Percentiles rank a stretch among this genome's conserved stretches.
Evolutionary conservation across 495 filamentous ascomycete genomes (phyloP).

Genomic region (Xylona heveae): DNA sequence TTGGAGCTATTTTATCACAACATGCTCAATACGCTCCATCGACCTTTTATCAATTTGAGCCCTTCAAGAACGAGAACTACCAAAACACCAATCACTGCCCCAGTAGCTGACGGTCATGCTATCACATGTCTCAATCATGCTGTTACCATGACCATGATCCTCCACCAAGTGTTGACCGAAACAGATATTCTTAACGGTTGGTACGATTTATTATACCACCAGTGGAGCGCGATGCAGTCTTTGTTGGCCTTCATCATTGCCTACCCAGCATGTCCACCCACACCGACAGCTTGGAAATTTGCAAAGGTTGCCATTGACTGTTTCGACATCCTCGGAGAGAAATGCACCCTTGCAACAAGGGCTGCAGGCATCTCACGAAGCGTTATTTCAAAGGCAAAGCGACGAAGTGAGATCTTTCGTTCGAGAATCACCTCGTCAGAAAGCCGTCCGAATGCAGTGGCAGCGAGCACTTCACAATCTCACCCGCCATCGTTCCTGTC

Average conservation of each 20-base stretch:
- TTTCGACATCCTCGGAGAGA: slow-evolving; percentile 24
- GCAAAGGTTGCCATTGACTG: slow-evolving; percentile 19
- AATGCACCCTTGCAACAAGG: slow-evolving; percentile 20
- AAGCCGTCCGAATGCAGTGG: no score
- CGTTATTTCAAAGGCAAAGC: no score
- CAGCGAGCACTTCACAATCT: no score
- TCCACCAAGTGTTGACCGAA: slow-evolving; percentile 23
- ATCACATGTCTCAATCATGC: slow-evolving; percentile 23
- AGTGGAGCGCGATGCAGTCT: slow-evolving; percentile 29
- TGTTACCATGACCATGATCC: slow-evolving; percentile 25
- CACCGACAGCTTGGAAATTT: slow-evolving; percentile 15
- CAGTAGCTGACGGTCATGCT: slow-evolving; percentile 14
- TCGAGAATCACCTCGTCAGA: no score
- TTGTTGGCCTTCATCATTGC: slow-evolving; percentile 26
- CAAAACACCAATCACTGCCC: slow-evolving; percentile 4
- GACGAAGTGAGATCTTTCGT: no score
- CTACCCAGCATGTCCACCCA: slow-evolving; percentile 14
- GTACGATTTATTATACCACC: slow-evolving; percentile 27
- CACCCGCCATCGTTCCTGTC: no score
- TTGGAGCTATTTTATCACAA: slow-evolving; percentile 30
- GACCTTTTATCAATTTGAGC: slow-evolving; percentile 24
- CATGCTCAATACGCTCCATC: slow-evolving; percentile 20
- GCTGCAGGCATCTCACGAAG: slow-evolving; percentile 24
- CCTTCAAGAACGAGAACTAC: no score
- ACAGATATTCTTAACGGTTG: slow-evolving; percentile 25